Percentiles rank a stretch among this genome's conserved stretches.
phyloP scores from a whole-genome alignment of 2,329 filamentous ascomycete species.

The Acephala macrosclerotiorum region DNA sequence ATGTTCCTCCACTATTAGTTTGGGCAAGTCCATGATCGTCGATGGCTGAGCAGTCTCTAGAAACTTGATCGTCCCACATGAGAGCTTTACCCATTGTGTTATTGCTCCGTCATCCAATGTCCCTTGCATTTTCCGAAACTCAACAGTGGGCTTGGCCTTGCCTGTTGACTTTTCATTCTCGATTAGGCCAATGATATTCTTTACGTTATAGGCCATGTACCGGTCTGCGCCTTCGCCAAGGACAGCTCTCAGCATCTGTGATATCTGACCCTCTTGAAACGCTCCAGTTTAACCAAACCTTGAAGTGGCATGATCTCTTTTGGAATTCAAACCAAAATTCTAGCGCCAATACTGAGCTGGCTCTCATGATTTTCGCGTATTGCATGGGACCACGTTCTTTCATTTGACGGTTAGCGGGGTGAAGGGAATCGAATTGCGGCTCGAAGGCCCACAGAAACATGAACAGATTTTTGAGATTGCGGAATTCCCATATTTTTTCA shows the following conservation, averaged over 20 bases:
- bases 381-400: background rate
- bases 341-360: background rate
- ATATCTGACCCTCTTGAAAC: background rate
- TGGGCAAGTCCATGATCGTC: background rate
- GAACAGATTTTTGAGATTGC: slow-evolving; percentile 39
- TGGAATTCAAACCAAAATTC: background rate
- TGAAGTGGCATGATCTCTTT: background rate
- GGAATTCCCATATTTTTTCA: slow-evolving; percentile 12
- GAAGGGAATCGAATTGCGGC: slow-evolving; percentile 37
- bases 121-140: slow-evolving; percentile 22
- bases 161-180: background rate
- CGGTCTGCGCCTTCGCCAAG: background rate
- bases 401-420: slow-evolving; percentile 27
- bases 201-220: background rate
- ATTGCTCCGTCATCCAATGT: background rate
- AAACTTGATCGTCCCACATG: slow-evolving; percentile 26
- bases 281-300: background rate
- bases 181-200: background rate
- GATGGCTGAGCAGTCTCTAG: slow-evolving; percentile 7
- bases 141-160: slow-evolving; percentile 29
- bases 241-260: background rate
- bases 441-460: slow-evolving; percentile 41
- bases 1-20: background rate
- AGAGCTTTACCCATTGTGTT: slow-evolving; percentile 33
- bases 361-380: background rate